Conservation (phyloP, 257 asterid species). For the Solanum gandarillasii region DNA sequence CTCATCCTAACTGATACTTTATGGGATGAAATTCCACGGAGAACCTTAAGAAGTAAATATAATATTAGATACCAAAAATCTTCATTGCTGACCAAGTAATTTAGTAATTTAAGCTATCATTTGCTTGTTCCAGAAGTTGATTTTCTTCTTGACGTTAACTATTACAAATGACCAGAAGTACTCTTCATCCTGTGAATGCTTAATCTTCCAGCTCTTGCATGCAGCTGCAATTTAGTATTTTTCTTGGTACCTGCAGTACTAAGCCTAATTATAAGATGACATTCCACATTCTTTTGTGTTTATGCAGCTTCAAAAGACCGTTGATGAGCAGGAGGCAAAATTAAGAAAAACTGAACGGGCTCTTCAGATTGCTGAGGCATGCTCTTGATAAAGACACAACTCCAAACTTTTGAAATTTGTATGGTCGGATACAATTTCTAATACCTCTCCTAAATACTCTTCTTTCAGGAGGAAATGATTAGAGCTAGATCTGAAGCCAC, state of each 20-base stretch:
- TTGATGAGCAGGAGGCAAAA: conserved; percentile 59
- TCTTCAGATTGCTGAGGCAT: conserved; percentile 87
- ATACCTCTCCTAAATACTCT: background rate
- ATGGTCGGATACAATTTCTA: background rate
- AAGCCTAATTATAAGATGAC: background rate
- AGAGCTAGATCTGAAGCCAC: conserved; percentile 68
- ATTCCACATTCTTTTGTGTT: background rate
- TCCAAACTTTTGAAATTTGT: background rate
- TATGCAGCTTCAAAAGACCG: conserved; percentile 58
- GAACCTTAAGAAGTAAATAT: background rate
- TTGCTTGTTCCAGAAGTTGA: background rate
- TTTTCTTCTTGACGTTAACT: background rate
- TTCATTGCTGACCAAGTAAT: background rate
- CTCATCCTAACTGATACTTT: background rate
- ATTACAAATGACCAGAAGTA: background rate
- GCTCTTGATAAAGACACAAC: background rate
- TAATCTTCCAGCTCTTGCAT: background rate
- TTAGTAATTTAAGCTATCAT: background rate
- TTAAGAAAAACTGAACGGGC: conserved; percentile 88
- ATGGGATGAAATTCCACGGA: background rate
- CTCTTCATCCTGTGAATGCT: background rate
- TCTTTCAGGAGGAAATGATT: conserved; percentile 73
- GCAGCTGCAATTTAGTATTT: background rate
- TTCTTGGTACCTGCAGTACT: background rate
- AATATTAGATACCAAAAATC: background rate